Base-by-base conservation (phyloP, 495 filamentous ascomycete species). In the Neurospora sp. region DNA sequence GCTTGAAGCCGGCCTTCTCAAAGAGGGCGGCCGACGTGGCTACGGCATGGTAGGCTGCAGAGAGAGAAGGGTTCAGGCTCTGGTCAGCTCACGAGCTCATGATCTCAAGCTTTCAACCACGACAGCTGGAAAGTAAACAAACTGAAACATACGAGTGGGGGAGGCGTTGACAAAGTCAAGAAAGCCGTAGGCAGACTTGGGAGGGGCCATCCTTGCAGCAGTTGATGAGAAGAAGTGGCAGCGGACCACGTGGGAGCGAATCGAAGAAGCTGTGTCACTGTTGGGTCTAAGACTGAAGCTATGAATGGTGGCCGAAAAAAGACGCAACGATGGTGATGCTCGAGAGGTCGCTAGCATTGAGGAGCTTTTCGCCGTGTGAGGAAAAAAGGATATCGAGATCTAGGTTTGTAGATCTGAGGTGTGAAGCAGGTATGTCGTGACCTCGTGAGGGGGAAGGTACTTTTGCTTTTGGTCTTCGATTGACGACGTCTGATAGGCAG, bases 1-100 rank as follows among this genome's bases (percentile, higher is more conserved):
- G 88, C 76, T 87, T 84, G 85, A 98, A 99, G 48, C 94, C 94
- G 71, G 93, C 95, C 69, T 89, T 88, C 65, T 88, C 86, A 14
- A 98, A 87, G 68, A 90, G 89, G 72, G 88, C 80, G 76, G 93
- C 92, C 72, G 92, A 87, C 14, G 89, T 92, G 73, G 89, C 87
- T 70, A 98, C 94, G 59, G 94, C 96, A 84, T 98, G 96, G 84
- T 97, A 98, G 71, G 96, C 96, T 99, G 27, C 14, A 65, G 48
- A 27, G 48, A 59, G 48, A 1, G 53, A 77, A 39, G 22, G 22
- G 14, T 17, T 20, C 35, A 59, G 1, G 68, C 17, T 41, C 17
- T 41, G 37, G 48, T 41, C 22, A 65, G 53, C 53, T 65, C 53
- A 65, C 27, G 20, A 59, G 20, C 48, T 59, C 14, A 4, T 10